phyloP scores from a whole-genome alignment of 2,329 filamentous ascomycete species.

The Cladosporium sphaerospermum region DNA sequence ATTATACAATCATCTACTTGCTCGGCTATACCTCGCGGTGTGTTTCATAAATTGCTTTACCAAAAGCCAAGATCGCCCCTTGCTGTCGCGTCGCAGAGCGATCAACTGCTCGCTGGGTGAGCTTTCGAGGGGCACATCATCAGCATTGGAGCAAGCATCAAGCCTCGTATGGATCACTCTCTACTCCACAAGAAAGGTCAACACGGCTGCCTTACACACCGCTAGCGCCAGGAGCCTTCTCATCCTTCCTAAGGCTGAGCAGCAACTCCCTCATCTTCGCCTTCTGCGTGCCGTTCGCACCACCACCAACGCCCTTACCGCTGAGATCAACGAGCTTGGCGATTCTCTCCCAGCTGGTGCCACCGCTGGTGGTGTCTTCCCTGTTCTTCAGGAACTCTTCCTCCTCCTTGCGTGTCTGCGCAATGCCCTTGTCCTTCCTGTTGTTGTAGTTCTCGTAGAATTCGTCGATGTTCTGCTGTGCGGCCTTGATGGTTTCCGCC shows the following conservation, averaged over 20 bases:
- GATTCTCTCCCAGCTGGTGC: conserved; percentile 97
- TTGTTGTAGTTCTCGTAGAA: conserved; percentile 99
- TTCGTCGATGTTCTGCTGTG: conserved; percentile 91
- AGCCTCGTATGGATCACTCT: neutral
- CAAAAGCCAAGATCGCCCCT: neutral
- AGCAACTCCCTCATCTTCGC: conserved; percentile 91
- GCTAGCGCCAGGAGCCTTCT: conserved; percentile 65
- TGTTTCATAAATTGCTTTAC: neutral
- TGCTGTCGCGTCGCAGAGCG: neutral
- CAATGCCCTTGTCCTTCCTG: conserved; percentile 90
- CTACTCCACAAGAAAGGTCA: neutral
- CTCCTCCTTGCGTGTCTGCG: conserved; percentile 83
- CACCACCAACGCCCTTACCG: conserved; percentile 82
- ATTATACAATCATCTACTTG: conserved; percentile 9
- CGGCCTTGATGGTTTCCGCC: conserved; percentile 77
- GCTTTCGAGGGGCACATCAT: neutral
- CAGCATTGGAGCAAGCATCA: neutral
- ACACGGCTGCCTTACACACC: conserved; percentile 32
- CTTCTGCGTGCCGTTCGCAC: conserved; percentile 85
- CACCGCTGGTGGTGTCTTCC: conserved; percentile 88
- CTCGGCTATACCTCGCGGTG: neutral
- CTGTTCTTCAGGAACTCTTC: conserved; percentile 84
- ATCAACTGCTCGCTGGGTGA: conserved; percentile 4
- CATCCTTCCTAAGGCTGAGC: conserved; percentile 82
- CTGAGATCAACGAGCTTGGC: conserved; percentile 96